These are phyloP conservation scores for Tylopilus sp. DNA, from an alignment of 1,284 basidiomycete genomes.

Conservation along the genomic window DNA sequence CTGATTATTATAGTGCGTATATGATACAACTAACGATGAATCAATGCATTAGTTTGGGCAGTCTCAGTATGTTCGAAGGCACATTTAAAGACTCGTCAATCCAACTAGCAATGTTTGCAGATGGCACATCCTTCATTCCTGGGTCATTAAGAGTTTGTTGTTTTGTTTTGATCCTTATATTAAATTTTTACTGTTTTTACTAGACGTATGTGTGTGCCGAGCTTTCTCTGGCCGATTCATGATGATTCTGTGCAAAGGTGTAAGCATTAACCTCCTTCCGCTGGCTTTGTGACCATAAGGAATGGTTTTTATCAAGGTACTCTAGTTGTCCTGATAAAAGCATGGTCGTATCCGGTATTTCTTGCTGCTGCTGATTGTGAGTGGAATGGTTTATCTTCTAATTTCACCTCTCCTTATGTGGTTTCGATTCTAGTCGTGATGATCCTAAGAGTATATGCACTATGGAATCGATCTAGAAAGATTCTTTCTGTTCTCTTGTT, in stretches of 20 bases:
- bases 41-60: not conserved
- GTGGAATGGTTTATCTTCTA: not conserved
- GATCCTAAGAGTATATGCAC: constrained; percentile 10
- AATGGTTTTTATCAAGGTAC: not conserved
- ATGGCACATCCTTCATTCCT: not conserved
- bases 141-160: not conserved
- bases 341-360: not conserved
- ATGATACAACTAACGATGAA: not conserved
- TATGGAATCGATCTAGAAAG: constrained; percentile 1
- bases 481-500: not conserved
- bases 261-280: not conserved
- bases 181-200: not conserved
- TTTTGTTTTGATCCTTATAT: not conserved
- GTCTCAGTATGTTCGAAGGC: not conserved
- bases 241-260: not conserved
- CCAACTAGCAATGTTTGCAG: not conserved
- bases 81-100: not conserved
- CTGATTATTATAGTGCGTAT: not conserved
- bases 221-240: not conserved
- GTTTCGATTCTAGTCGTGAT: not conserved
- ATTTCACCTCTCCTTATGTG: not conserved
- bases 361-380: constrained; percentile 7
- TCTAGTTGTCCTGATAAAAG: not conserved
- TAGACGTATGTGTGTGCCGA: not conserved
- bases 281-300: not conserved